These are phyloP conservation scores for Plectosphaerella plurivora DNA, from an alignment of 2,329 filamentous ascomycete species.

Conservation along the genomic window DNA sequence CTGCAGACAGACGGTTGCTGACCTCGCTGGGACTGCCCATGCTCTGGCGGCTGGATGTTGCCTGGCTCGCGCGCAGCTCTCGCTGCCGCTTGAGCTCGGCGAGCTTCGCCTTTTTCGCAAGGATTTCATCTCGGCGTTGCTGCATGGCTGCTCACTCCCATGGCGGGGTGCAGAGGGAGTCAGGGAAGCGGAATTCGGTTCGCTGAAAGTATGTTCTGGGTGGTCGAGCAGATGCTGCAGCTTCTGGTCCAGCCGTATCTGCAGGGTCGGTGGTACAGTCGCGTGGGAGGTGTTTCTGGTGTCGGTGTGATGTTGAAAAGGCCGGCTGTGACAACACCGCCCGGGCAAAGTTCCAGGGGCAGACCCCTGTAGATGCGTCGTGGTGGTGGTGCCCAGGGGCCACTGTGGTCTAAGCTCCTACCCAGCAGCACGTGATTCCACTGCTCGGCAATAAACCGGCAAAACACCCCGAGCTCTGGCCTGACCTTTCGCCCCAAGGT, in stretches of 20 bases:
- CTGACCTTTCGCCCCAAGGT: not conserved
- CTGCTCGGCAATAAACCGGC: conserved; percentile 10
- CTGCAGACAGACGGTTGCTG: conserved; percentile 24
- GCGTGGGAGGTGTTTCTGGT: no score
- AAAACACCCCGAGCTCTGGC: conserved; percentile 2
- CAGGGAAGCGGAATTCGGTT: not conserved
- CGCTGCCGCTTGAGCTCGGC: conserved; percentile 92
- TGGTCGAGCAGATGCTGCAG: not conserved
- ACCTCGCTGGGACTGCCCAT: conserved; percentile 69
- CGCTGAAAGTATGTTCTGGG: not conserved
- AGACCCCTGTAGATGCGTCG: no score
- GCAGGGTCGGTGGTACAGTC: no score
- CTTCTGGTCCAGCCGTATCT: no score
- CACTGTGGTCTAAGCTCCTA: no score
- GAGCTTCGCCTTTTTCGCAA: conserved; percentile 95
- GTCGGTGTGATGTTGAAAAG: no score
- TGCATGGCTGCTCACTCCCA: conserved; percentile 55
- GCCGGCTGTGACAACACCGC: no score
- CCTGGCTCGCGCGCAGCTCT: conserved; percentile 75
- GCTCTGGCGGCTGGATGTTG: conserved; percentile 64
- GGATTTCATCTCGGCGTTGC: conserved; percentile 90
- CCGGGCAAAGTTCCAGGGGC: no score
- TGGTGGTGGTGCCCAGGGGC: no score
- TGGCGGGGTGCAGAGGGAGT: conserved; percentile 29
- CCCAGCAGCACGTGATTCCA: conserved; percentile 9